Evolutionary conservation across 352 stramenopile species (phyloP), one percentile per base, ranked within the genome.

Genomic region (Phytophthora quininea): DNA sequence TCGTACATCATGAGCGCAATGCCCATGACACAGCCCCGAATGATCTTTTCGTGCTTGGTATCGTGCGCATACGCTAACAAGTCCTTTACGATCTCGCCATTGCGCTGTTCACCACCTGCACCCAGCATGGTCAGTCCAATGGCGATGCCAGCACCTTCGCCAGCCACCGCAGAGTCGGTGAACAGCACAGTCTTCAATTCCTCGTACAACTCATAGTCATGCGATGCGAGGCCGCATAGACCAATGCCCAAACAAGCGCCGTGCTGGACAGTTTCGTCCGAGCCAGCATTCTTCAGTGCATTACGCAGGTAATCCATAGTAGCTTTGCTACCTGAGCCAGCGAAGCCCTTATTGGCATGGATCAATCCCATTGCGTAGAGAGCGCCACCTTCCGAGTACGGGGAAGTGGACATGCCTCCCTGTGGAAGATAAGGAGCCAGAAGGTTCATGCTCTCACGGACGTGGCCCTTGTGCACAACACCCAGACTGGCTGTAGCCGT

Each of bases 11-110:
- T 98, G 7, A 99, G 83, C n/a, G 98, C 98, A 46, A 99, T 88
- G 53, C 96, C 97, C 83, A 99, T 97, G 31, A 98, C 92, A 61
- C 99, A 96, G 30, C 97, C 98, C 37, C 97, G 96, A 67, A 99
- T 99, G 70, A 99, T 99, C 77, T 99, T 99, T 79, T 99, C 98
- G 83, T 99, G 98, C 62, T 98, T 95, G 12, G 97, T 99, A 68
- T 99, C 97, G 66, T 98, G 91, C 15, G 97, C 95, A 72, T 99
- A 99, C 38, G 95, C 93, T n/a, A 99, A 80, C 58, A 99, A 77
- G 62, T 99, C 96, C 62, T 93, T 96, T 30, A 96, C 71, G 49
- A 95, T 93, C 27, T 94, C 86, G 35, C 82, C 83, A 53, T 92
- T 89, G 42, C 81, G 84, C 59, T 88, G 90, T 51, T 97, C 88